Evolutionary conservation across 257 asterid species (phyloP), one percentile per base, ranked within the genome.

Genomic region (Solanum commersonii): DNA sequence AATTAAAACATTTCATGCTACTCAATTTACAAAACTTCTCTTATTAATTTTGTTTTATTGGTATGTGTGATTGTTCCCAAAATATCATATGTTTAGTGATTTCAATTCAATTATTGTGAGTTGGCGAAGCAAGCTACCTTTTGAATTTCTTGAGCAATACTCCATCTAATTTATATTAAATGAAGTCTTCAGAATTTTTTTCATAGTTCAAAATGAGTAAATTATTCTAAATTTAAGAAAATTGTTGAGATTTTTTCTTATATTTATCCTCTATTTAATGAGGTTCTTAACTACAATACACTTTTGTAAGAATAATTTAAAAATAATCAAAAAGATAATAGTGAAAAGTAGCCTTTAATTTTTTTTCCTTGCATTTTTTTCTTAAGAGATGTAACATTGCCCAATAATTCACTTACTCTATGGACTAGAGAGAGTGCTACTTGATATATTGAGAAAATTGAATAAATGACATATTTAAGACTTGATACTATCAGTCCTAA

Each of bases 61-160:
- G 72, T n/a, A 65, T 25, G 33, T 65, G 72, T 65, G 16, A n/a
- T 65, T n/a, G 18, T 25, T n/a, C 33, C 8, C 31, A 63, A 63
- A 63, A 63, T 63, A 63, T 4, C 71, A 63, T 63, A 25, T 63
- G 71, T 10, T 63, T n/a, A 10, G 71, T 63, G 31, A 63, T 63
- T 63, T 63, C 18, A 12, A 49, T 29, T 79, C 38, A 52, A 23
- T 63, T 25, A 63, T 63, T 63, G 27, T 63, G 71, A 63, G 31
- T 63, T n/a, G 71, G 71, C 8, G 71, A 63, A 63, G 15, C 16
- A 63, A 52, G 23, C 10, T 16, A 44, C 6, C 6, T 42, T 63
- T 77, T 77, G 90, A 91, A 94, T 87, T 88, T 87, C 27, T 63
- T 23, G 27, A 60, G 27, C 71, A 63, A 63, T 63, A 63, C 67